phyloP scores from a whole-genome alignment of 805 yeast species.

The Candida schatavii region DNA sequence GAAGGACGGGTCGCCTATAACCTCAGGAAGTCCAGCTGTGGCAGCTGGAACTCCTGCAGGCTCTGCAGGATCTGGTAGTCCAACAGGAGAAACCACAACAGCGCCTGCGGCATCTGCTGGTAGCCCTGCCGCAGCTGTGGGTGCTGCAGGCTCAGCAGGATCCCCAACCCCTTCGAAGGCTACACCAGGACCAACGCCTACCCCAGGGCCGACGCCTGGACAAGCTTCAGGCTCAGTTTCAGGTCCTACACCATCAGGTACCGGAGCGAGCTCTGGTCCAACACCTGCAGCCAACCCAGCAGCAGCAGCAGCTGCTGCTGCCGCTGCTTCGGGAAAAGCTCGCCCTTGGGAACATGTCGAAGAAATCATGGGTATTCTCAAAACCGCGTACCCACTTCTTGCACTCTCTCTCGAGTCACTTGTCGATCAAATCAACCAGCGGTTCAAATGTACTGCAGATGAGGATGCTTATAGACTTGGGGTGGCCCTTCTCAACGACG shows the following conservation, averaged over 20 bases:
- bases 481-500: slow-evolving; percentile 89
- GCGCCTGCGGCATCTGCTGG: slow-evolving; percentile 1
- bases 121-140: neutral
- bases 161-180: neutral
- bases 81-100: neutral
- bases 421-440: slow-evolving; percentile 91
- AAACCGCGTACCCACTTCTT: slow-evolving; percentile 92
- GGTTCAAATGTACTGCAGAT: slow-evolving; percentile 91
- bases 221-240: slow-evolving; percentile 6
- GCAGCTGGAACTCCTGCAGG: neutral
- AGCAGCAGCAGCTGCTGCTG: neutral
- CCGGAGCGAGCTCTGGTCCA: too few species aligned
- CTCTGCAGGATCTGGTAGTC: neutral
- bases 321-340: slow-evolving; percentile 12
- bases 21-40: slow-evolving; percentile 9
- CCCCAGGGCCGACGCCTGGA: slow-evolving; percentile 14
- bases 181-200: slow-evolving; percentile 1
- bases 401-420: slow-evolving; percentile 91
- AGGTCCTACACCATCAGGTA: slow-evolving; percentile 3
- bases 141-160: slow-evolving; percentile 15
- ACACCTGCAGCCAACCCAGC: slow-evolving; percentile 6
- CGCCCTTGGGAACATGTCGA: slow-evolving; percentile 90
- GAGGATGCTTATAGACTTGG: slow-evolving; percentile 95
- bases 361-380: slow-evolving; percentile 90
- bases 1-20: slow-evolving; percentile 2